Conservation (phyloP, 163 green algal genomes). For the Chlamydomonas reinhardtii region DNA sequence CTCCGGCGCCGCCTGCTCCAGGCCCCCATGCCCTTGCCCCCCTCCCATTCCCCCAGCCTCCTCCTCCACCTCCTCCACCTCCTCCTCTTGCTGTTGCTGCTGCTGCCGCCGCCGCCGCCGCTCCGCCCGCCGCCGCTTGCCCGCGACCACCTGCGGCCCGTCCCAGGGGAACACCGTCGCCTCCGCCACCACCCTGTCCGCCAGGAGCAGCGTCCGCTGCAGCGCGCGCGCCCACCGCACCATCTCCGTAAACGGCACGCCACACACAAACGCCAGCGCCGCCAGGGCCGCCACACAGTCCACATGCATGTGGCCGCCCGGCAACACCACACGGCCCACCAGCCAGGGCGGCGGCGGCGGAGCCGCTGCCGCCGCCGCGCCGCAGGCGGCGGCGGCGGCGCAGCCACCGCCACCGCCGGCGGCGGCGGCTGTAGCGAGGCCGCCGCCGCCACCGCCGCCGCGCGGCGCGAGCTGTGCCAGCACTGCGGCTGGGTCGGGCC, state of each 20-base stretch:
- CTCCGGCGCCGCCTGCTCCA: too few relatives aligned
- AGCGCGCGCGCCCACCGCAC: neutral
- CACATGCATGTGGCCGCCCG: neutral
- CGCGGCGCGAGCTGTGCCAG: conserved; percentile 2
- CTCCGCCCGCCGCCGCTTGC: neutral
- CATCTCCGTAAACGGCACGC: neutral
- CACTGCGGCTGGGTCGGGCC: neutral
- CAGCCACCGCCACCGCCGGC: neutral
- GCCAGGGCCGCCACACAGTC: neutral
- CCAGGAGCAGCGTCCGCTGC: neutral
- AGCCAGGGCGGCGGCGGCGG: too few relatives aligned
- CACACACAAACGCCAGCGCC: neutral
- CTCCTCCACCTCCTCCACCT: neutral
- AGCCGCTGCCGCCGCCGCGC: too few relatives aligned
- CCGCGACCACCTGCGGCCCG: neutral
- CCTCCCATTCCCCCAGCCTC: too few relatives aligned
- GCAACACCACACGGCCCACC: neutral
- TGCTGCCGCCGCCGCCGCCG: neutral
- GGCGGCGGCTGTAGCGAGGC: neutral
- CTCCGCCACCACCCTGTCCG: neutral
- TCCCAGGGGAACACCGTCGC: neutral
- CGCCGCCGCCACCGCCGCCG: too few relatives aligned
- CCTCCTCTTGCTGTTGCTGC: neutral
- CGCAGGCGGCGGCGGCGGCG: neutral
- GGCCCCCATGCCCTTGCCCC: too few relatives aligned